Evolutionary conservation across 768 basidiomycete species (phyloP), one percentile per base, ranked within the genome.

Genomic region (Holtermanniella nyarrowii): DNA sequence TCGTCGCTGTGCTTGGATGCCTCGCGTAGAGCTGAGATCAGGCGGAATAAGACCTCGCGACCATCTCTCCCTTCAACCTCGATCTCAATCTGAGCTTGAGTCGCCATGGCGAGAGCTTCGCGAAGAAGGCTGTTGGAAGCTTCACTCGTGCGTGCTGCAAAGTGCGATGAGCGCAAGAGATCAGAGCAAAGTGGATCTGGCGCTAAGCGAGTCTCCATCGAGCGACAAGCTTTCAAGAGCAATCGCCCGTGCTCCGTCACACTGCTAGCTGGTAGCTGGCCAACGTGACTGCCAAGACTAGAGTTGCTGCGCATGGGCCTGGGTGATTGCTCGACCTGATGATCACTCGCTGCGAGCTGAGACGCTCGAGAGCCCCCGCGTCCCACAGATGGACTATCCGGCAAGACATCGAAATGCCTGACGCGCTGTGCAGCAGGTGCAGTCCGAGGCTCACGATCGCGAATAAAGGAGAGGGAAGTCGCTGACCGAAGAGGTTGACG

Each of bases 201-300:
- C 1, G 54, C 48, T 3, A 66, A 43, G 44, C 59, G 59, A 2
- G 46, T 27, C 31, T 62, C 63, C 24, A 67, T 44, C 3, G 57
- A 53, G 12, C 56, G 57, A 54, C 52, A 60, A n/a, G 65, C 62
- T 47, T 67, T 62, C 48, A 62, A 57, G 3, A 67, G 54, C n/a
- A 64, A 51, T 44, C 63, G 55, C 14, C 65, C 65, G 52, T 67
- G 65, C 40, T 67, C 65, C 3, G 60, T 55, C 31, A 16, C 7
- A 16, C 31, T 37, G 31, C 31, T 37, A 16, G 31, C 16, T 37
- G 31, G 31, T 7, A 37, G 31, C 31, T 16, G 31, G 31, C 31
- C 16, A 7, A 16, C 31, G 31, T 16, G 31, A 16, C 31, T 37
- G 16, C 31, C 31, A 7, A 37, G 16, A 16, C 31, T 37, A 7